These are phyloP conservation scores for Hemileia vastatrix DNA, from an alignment of 1,284 basidiomycete species.

Conservation along the genomic window DNA sequence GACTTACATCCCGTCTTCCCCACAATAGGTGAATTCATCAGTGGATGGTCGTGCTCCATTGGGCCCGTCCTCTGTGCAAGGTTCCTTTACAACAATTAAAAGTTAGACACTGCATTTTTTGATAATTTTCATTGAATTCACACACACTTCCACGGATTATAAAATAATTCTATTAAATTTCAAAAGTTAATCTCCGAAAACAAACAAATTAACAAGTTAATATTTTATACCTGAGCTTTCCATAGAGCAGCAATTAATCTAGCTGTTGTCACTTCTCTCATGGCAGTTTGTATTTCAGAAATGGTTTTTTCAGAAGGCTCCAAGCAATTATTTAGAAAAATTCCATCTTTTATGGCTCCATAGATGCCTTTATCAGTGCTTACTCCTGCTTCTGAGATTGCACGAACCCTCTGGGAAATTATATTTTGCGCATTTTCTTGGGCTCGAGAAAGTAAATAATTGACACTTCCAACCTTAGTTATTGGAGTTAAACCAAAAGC, in stretches of 20 bases:
- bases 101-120: too few relatives aligned
- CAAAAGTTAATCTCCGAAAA: background rate
- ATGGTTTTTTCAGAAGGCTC: slow-evolving; percentile 6
- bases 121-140: too few relatives aligned
- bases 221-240: slow-evolving; percentile 18
- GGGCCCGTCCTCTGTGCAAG: slow-evolving; percentile 9
- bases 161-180: slow-evolving; percentile 16
- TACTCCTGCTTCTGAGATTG: slow-evolving; percentile 12
- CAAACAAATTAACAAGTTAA: too few relatives aligned
- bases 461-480: too few relatives aligned
- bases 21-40: slow-evolving; percentile 14
- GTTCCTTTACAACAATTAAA: background rate
- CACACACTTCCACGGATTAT: slow-evolving; percentile 10
- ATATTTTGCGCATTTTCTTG: slow-evolving; percentile 5
- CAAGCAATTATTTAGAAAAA: slow-evolving; percentile 20
- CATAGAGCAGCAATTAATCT: slow-evolving; percentile 18
- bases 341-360: slow-evolving; percentile 15
- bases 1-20: slow-evolving; percentile 9
- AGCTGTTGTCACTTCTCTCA: slow-evolving; percentile 5
- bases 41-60: slow-evolving; percentile 6
- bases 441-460: slow-evolving; percentile 17
- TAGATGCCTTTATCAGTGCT: slow-evolving; percentile 17
- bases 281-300: slow-evolving; percentile 12
- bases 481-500: too few relatives aligned
- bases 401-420: background rate